These are phyloP conservation scores for Russula griseocarnosa DNA, from an alignment of 768 basidiomycete genomes.

Conservation along the genomic window DNA sequence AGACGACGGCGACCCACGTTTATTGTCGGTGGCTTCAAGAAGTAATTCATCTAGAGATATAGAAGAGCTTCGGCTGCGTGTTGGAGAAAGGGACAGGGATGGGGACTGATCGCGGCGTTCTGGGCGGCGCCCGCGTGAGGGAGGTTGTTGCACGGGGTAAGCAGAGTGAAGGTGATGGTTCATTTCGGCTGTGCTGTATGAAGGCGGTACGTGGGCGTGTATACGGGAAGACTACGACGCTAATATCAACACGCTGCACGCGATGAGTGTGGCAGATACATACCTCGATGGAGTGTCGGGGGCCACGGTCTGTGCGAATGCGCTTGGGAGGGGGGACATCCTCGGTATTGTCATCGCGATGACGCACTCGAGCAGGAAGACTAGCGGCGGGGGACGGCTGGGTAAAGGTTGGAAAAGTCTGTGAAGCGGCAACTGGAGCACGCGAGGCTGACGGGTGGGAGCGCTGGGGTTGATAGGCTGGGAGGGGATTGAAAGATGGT, in stretches of 20 bases:
- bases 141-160: conserved; percentile 29
- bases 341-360: conserved; percentile 45
- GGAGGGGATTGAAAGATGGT: conserved; percentile 21
- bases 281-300: conserved; percentile 34
- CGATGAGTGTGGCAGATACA: conserved; percentile 23
- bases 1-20: conserved; percentile 32
- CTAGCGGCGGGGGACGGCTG: conserved; percentile 42
- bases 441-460: conserved; percentile 12
- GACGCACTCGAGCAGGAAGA: conserved; percentile 40
- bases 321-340: conserved; percentile 50
- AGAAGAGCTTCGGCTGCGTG: conserved; percentile 36
- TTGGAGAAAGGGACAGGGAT: conserved; percentile 37
- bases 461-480: conserved; percentile 19
- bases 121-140: conserved; percentile 30
- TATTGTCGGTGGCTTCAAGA: conserved; percentile 42
- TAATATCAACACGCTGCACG: conserved; percentile 5
- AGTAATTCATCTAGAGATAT: conserved; percentile 47
- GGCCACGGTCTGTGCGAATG: conserved; percentile 39
- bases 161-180: conserved; percentile 31
- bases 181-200: conserved; percentile 26
- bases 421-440: conserved; percentile 26
- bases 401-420: conserved; percentile 35
- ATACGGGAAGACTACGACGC: conserved; percentile 28
- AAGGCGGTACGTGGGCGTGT: conserved; percentile 29
- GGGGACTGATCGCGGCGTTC: conserved; percentile 26